These are phyloP conservation scores for Fusarium mangiferae DNA, from an alignment of 2,329 filamentous ascomycete species.

Conservation along the genomic window DNA sequence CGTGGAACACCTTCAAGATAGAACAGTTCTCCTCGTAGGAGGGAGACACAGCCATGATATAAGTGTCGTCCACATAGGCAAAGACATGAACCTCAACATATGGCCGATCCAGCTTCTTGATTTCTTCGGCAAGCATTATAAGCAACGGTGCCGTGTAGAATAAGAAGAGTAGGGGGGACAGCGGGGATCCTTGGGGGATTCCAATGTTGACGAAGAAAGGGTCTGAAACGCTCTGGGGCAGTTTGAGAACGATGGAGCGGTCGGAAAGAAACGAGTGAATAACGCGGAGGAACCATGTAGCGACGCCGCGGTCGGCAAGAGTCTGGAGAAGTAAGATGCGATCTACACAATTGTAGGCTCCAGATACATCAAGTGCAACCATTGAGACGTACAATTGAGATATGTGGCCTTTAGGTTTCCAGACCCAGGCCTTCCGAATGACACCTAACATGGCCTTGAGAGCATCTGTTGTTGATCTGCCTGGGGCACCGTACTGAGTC, in stretches of 20 bases:
- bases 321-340: background rate
- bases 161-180: conserved; percentile 13
- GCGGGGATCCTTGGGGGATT: conserved; percentile 12
- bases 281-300: background rate
- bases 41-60: background rate
- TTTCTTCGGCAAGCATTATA: background rate
- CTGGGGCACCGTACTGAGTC: conserved; percentile 1
- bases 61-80: conserved; percentile 9
- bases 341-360: conserved; percentile 1
- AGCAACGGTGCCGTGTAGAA: conserved; percentile 11
- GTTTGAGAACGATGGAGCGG: background rate
- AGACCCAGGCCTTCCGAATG: background rate
- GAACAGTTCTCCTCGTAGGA: conserved; percentile 5
- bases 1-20: background rate
- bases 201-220: conserved; percentile 9
- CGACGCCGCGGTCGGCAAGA: background rate
- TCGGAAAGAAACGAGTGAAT: conserved; percentile 6
- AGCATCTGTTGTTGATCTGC: background rate
- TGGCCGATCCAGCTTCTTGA: background rate
- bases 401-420: background rate
- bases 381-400: background rate
- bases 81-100: background rate
- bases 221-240: background rate
- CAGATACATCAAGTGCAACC: conserved; percentile 6
- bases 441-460: background rate